These are phyloP conservation scores for Celoporthe dispersa DNA, from an alignment of 2,329 filamentous ascomycete genomes.

Conservation along the genomic window DNA sequence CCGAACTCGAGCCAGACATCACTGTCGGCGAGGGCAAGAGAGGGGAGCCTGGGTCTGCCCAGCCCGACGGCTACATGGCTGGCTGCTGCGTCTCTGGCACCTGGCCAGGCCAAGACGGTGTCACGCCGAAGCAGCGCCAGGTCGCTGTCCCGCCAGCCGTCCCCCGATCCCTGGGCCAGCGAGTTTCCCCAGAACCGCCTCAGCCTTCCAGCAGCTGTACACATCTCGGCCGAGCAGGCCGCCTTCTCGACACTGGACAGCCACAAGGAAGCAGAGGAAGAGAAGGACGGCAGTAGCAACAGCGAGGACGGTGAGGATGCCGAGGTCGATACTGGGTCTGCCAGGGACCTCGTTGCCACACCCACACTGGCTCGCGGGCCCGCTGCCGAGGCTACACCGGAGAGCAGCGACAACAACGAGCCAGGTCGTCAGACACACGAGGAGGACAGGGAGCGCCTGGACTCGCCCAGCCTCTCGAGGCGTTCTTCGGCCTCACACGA, in stretches of 20 bases:
- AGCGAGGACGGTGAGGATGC: slow-evolving; percentile 9
- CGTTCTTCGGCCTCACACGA: slow-evolving; percentile 34
- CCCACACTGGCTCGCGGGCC: background rate
- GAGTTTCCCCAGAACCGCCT: slow-evolving; percentile 36
- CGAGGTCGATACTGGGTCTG: background rate
- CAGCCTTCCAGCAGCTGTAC: slow-evolving; percentile 21
- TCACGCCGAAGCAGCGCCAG: slow-evolving; percentile 30
- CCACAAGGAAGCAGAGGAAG: slow-evolving; percentile 24
- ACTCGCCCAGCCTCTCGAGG: slow-evolving; percentile 23
- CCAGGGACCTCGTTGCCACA: background rate
- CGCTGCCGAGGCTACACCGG: background rate
- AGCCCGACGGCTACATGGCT: slow-evolving; percentile 46
- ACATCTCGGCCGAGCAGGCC: slow-evolving; percentile 28
- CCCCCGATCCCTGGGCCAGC: slow-evolving; percentile 48
- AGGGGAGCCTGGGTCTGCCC: slow-evolving; percentile 40
- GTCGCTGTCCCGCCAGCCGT: slow-evolving; percentile 39
- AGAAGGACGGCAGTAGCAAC: background rate
- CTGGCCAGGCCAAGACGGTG: slow-evolving; percentile 36
- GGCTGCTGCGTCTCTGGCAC: slow-evolving; percentile 42
- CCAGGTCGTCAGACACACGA: background rate
- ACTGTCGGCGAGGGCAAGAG: slow-evolving; percentile 38
- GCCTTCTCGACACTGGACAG: slow-evolving; percentile 26
- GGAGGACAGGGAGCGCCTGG: slow-evolving; percentile 3
- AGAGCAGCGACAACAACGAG: background rate
- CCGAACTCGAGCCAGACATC: slow-evolving; percentile 33